Conservation (phyloP, 345 rosid species). For the Murraya koenigii region DNA sequence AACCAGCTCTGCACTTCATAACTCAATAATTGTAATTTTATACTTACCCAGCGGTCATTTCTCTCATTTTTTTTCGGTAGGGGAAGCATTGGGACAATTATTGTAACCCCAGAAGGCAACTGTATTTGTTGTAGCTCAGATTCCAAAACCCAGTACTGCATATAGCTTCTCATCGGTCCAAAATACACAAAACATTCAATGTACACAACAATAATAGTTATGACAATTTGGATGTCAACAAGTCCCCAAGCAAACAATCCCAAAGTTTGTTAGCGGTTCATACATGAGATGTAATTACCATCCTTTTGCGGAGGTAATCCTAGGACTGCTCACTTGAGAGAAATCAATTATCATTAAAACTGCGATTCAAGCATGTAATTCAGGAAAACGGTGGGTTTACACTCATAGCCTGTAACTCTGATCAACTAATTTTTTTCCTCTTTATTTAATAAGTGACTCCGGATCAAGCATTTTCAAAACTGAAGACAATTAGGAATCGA, state of each 20-base stretch:
- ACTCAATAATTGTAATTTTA: conserved; percentile 1
- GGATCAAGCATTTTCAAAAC: background rate
- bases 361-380: background rate
- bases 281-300: background rate
- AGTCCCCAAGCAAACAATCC: background rate
- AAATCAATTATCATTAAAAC: background rate
- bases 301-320: background rate
- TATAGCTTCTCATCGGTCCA: background rate
- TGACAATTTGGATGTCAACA: background rate
- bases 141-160: background rate
- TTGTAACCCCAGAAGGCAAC: background rate
- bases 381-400: background rate
- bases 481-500: background rate
- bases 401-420: background rate
- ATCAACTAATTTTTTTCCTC: background rate
- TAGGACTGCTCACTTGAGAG: background rate
- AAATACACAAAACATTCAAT: background rate
- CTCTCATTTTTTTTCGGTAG: background rate
- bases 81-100: background rate
- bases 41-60: background rate
- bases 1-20: background rate
- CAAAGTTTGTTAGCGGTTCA: background rate
- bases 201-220: background rate
- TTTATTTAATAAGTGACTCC: background rate
- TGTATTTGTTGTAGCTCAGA: background rate